Evolutionary conservation across 371 early-diverging fungal species (phyloP), one percentile per base, ranked within the genome.

Genomic region (Dichotomocladium elegans): DNA sequence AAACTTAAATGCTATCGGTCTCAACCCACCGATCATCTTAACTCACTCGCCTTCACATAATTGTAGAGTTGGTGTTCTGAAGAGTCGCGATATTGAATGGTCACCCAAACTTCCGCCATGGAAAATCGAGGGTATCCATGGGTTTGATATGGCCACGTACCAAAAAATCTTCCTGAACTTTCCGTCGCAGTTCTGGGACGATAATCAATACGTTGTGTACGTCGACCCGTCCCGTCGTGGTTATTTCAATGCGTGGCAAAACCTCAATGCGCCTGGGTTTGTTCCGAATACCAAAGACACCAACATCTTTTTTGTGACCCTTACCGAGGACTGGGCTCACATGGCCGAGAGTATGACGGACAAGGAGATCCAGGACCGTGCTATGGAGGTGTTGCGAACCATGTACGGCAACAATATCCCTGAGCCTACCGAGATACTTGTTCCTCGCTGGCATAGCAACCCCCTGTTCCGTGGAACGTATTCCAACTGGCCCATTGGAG

Each of bases 401-500:
- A 76, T 76, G 76, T 72, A 67, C 49, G 55, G 66, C 10, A 10
- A 25, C 17, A 52, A 73, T 47, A 60, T 77, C 7, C 64, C 64
- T 6, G 53, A 54, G 15, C 65, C 72, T 2, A 57, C 47, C 2
- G 60, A 63, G 1, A 66, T 77, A 1, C 26, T 73, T 11, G 47
- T 77, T 30, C 73, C 73, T 31, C 68, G 73, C 12, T 77, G 77
- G 77, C 63, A 66, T 29, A 53, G 47, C 22, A 64, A 77, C 37
- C 77, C 77, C 15, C 58, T 77, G 7, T 77, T 77, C 51, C 56
- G 71, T 28, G 73, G 77, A 5, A 59, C 65, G n/a, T 77, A 77
- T 46, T 70, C 71, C 2, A 77, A 77, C 40, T 77, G 77, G 77
- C 77, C 77, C 10, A 68, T 73, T 63, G 77, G 77, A 15, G 71